Base-by-base conservation (phyloP, 441 rosid species). In the California macrophylla region DNA sequence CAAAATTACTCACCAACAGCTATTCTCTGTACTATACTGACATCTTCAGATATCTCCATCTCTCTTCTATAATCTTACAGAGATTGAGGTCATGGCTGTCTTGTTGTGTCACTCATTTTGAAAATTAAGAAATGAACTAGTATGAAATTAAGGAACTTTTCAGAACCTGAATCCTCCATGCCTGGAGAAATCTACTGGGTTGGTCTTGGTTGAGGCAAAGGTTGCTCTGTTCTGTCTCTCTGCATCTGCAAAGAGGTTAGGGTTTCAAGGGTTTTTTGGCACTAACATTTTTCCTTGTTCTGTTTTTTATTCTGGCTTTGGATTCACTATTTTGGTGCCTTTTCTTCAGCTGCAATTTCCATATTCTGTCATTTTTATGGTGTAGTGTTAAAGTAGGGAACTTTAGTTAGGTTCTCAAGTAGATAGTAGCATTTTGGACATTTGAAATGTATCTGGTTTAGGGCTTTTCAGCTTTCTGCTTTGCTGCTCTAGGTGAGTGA, bases 1-100 rank as follows among this genome's bases (percentile, higher is more conserved):
- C 25, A 38, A 0, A 77, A 26, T 82, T 77, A 77, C 72, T n/a
- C 34, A n/a, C 66, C 54, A n/a, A 64, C 68, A 58, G 29, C 63
- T 58, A 56, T 2, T 28, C 70, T 32, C 67, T 70, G 73, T 79
- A 36, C 67, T 67, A 38, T 45, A 36, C 62, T 56, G 62, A 23
- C 62, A 56, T 23, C 62, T 15, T n/a, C 52, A 56, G 26, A 56
- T 56, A 56, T 56, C 26, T 21, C 62, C 16, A 13, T 56, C 28
- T 24, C 29, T 21, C 26, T 56, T 56, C 62, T 56, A 9, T 23
- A 56, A 56, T 56, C 5, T 23, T 56, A 15, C 28, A 23, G 60
- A 38, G 45, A 38, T 38, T 38, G 15, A 9, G 45, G 15, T 38
- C 45, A 38, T 38, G 45, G 45, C 15, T 38, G 45, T 13, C 15